phyloP scores from a whole-genome alignment of 2,329 filamentous ascomycete genomes.

The Fusarium buxicola region DNA sequence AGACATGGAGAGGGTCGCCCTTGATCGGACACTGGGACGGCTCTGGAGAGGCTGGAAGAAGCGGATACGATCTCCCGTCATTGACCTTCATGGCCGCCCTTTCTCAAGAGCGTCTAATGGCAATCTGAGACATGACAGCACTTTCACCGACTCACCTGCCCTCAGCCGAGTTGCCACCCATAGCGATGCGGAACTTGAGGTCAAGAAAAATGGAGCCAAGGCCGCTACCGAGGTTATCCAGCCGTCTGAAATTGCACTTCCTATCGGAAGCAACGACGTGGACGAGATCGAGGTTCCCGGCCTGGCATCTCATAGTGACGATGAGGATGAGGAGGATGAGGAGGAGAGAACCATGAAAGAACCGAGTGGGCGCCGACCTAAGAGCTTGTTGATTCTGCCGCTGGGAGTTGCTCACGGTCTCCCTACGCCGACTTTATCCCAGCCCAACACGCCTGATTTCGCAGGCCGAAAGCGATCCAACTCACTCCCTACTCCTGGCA shows the following conservation, averaged over 20 bases:
- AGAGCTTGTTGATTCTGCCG: conserved; percentile 54
- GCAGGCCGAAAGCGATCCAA: conserved; percentile 50
- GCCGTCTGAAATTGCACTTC: conserved; percentile 70
- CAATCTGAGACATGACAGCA: conserved; percentile 50
- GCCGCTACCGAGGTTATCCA: conserved; percentile 46
- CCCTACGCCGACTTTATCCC: conserved; percentile 50
- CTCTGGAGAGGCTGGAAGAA: conserved; percentile 98
- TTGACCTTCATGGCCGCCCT: conserved; percentile 60
- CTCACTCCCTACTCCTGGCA: conserved; percentile 43
- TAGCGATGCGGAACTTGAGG: conserved; percentile 41
- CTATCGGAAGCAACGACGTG: conserved; percentile 74
- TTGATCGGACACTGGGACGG: conserved; percentile 88
- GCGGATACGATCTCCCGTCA: conserved; percentile 71
- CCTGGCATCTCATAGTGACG: conserved; percentile 70
- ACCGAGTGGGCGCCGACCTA: conserved; percentile 54
- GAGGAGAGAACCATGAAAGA: conserved; percentile 46
- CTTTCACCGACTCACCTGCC: conserved; percentile 52
- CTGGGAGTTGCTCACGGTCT: conserved; percentile 44
- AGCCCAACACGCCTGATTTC: conserved; percentile 52
- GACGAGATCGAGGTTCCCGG: conserved; percentile 85
- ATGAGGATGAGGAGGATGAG: conserved; percentile 64
- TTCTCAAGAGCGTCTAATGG: conserved; percentile 60
- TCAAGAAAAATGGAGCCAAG: conserved; percentile 26
- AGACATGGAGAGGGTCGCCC: conserved; percentile 92
- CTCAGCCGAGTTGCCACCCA: conserved; percentile 46